These are phyloP conservation scores for Fragaria nilgerrensis DNA, from an alignment of 306 rosid species.

Conservation along the genomic window DNA sequence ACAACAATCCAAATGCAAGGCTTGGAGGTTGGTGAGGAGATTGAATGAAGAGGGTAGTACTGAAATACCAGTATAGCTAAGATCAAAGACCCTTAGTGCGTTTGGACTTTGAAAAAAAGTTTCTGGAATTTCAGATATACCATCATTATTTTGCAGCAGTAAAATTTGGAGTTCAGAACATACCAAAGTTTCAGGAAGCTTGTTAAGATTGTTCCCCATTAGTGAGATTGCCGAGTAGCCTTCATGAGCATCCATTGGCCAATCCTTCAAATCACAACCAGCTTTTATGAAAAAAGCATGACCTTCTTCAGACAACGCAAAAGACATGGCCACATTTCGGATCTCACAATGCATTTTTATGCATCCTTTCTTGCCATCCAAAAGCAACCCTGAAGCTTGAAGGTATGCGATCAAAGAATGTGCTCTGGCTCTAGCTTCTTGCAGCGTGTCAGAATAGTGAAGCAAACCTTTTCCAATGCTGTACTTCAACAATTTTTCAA, in stretches of 20 bases:
- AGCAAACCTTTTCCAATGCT: constrained; percentile 13
- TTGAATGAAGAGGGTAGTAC: neutral
- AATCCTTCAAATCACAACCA: neutral
- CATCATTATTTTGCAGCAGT: constrained; percentile 9
- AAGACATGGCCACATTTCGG: constrained; percentile 12
- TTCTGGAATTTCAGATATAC: neutral
- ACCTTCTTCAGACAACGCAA: constrained; percentile 1
- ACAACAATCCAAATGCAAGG: constrained; percentile 12
- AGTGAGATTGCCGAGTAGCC: constrained; percentile 6
- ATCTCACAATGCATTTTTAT: constrained; percentile 26
- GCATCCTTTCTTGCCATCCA: neutral
- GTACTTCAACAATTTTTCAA: constrained; percentile 16
- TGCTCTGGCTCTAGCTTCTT: constrained; percentile 4
- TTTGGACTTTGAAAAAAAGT: neutral
- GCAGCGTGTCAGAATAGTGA: neutral
- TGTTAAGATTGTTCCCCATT: constrained; percentile 7
- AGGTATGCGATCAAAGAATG: constrained; percentile 1
- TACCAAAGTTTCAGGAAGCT: neutral
- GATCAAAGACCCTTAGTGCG: neutral
- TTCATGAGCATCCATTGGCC: constrained; percentile 13
- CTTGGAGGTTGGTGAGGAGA: neutral
- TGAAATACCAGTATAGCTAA: neutral
- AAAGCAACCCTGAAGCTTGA: constrained; percentile 11
- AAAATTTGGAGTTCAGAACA: constrained; percentile 9
- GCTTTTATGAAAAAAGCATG: neutral